A percentile compares a stretch with the other conserved stretches of the same genome.
phyloP scores from a whole-genome alignment of 2,329 filamentous ascomycete genomes.

The Aspergillus quadricinctus region DNA sequence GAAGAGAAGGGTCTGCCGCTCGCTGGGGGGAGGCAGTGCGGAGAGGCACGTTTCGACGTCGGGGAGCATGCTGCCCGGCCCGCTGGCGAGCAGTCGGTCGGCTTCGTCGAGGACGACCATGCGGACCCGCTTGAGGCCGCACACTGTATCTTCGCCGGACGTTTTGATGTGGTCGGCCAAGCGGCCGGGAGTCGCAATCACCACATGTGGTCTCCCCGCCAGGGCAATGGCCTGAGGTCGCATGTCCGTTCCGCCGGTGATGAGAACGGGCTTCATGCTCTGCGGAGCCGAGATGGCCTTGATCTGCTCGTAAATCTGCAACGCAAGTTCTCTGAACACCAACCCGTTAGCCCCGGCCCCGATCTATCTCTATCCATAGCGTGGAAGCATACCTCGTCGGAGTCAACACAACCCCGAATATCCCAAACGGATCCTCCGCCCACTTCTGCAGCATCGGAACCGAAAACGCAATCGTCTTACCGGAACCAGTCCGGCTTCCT shows the following conservation, averaged over 20 bases:
- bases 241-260: conserved; percentile 93
- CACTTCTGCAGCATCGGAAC: conserved; percentile 91
- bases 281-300: conserved; percentile 87
- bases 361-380: not conserved
- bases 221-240: conserved; percentile 81
- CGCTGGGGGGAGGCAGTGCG: conserved; percentile 68
- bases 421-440: conserved; percentile 85
- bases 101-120: conserved; percentile 95
- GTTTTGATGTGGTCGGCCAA: conserved; percentile 89
- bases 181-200: conserved; percentile 90
- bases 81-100: conserved; percentile 74
- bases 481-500: conserved; percentile 88
- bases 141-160: conserved; percentile 86
- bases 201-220: conserved; percentile 75
- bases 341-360: not conserved
- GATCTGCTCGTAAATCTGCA: conserved; percentile 96
- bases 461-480: conserved; percentile 95
- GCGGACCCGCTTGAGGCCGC: conserved; percentile 70
- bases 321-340: conserved; percentile 71
- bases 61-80: conserved; percentile 82
- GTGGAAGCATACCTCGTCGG: conserved; percentile 61
- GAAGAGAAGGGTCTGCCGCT: conserved; percentile 91
- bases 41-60: conserved; percentile 86
- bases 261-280: conserved; percentile 78
- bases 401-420: conserved; percentile 85